These are phyloP conservation scores for Pyrus betulifolia DNA, from an alignment of 306 rosid species.

Conservation along the genomic window DNA sequence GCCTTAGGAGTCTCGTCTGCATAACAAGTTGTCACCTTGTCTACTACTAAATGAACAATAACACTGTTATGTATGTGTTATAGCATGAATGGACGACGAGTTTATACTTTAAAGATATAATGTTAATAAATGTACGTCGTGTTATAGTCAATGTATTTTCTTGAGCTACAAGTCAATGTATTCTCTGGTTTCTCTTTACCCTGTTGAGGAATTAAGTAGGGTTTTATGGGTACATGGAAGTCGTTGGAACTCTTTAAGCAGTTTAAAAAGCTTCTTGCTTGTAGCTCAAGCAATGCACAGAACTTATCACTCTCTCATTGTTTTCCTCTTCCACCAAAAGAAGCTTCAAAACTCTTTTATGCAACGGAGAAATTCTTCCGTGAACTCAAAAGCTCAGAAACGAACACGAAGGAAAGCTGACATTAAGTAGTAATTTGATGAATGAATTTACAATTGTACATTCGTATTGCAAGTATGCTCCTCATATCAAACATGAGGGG, in stretches of 20 bases:
- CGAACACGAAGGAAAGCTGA: not conserved
- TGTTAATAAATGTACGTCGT: too few relatives aligned
- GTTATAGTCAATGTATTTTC: too few relatives aligned
- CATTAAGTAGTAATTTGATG: not conserved
- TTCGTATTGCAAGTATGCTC: not conserved
- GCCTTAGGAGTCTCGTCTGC: not conserved
- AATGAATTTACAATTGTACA: constrained; percentile 1
- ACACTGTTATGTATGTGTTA: too few relatives aligned
- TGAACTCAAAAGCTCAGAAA: not conserved
- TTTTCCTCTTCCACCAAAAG: not conserved
- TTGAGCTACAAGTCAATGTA: not conserved
- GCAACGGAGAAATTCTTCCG: not conserved
- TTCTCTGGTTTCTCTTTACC: not conserved
- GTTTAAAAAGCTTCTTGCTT: not conserved
- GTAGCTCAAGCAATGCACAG: not conserved
- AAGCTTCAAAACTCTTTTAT: not conserved
- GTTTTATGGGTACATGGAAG: not conserved
- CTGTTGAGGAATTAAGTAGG: not conserved
- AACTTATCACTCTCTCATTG: not conserved
- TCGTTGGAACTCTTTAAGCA: not conserved
- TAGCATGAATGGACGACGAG: too few relatives aligned
- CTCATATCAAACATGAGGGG: not conserved
- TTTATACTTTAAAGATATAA: too few relatives aligned
- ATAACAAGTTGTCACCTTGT: not conserved
- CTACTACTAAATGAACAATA: not conserved